Conservation (phyloP, 371 early-diverging fungal species). For the Blastocladiella emersonii region DNA sequence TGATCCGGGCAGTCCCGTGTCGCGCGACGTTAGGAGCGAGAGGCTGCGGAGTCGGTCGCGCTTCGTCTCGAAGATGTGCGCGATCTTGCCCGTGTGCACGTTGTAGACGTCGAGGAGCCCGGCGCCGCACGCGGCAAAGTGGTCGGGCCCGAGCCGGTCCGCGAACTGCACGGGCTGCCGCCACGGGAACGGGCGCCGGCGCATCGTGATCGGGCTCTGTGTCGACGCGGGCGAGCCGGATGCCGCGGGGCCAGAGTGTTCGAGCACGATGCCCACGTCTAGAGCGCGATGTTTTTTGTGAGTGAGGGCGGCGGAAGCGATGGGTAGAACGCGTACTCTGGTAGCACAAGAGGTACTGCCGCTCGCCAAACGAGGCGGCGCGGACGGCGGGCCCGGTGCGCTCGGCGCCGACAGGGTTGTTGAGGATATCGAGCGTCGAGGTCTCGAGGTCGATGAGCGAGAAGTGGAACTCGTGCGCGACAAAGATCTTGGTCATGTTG, state of each 20-base stretch:
- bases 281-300: neutral
- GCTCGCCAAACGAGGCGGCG: constrained; percentile 14
- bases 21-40: neutral
- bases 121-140: constrained; percentile 25
- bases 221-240: too few relatives aligned
- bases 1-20: too few relatives aligned
- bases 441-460: constrained; percentile 18
- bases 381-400: constrained; percentile 19
- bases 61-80: constrained; percentile 39
- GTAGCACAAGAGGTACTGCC: constrained; percentile 20
- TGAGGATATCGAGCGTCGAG: constrained; percentile 16
- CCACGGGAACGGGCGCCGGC: neutral
- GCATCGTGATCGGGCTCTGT: too few relatives aligned
- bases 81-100: constrained; percentile 25
- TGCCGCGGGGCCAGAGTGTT: neutral
- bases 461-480: constrained; percentile 15
- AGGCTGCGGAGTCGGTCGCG: constrained; percentile 24
- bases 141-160: constrained; percentile 20
- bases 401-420: constrained; percentile 15
- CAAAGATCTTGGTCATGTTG: constrained; percentile 14
- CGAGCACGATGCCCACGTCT: neutral
- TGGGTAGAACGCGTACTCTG: constrained; percentile 14
- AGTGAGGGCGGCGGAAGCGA: neutral
- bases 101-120: constrained; percentile 28
- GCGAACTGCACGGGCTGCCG: neutral